A percentile compares a stretch with the other conserved stretches of the same genome.
phyloP scores from a whole-genome alignment of 768 basidiomycete species.

The Cantharellus anzutake region DNA sequence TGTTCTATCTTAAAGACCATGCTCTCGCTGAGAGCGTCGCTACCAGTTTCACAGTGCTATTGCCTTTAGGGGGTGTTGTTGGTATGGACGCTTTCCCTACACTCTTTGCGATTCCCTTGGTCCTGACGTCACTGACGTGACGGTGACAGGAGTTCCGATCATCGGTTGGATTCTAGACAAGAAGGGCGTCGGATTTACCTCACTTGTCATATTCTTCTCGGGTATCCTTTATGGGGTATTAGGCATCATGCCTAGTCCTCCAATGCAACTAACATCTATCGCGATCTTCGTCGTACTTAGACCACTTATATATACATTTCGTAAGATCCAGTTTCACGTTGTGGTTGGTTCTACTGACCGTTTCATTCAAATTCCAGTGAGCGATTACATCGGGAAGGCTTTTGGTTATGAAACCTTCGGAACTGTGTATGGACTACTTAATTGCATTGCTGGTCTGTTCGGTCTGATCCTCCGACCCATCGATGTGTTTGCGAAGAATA shows the following conservation, averaged over 20 bases:
- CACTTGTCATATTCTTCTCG: slow-evolving; percentile 13
- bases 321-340: slow-evolving; percentile 3
- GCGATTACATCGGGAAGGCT: slow-evolving; percentile 11
- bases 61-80: slow-evolving; percentile 20
- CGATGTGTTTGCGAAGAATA: slow-evolving; percentile 17
- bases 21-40: slow-evolving; percentile 15
- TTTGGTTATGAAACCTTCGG: slow-evolving; percentile 21
- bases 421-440: slow-evolving; percentile 20
- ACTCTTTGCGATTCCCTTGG: neutral
- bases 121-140: neutral
- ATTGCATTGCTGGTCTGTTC: slow-evolving; percentile 18
- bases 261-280: slow-evolving; percentile 16
- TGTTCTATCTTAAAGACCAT: slow-evolving; percentile 14
- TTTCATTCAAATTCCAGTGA: slow-evolving; percentile 6
- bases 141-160: slow-evolving; percentile 8
- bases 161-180: slow-evolving; percentile 9
- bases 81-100: slow-evolving; percentile 7
- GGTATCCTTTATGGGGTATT: slow-evolving; percentile 16
- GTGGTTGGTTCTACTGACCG: neutral
- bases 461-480: slow-evolving; percentile 19
- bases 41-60: slow-evolving; percentile 19
- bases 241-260: slow-evolving; percentile 12
- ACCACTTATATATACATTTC: slow-evolving; percentile 19
- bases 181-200: slow-evolving; percentile 5
- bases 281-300: slow-evolving; percentile 17